Evolutionary conservation across 2,329 filamentous ascomycete species (phyloP).

Genomic region (Mariannaea sp.): DNA sequence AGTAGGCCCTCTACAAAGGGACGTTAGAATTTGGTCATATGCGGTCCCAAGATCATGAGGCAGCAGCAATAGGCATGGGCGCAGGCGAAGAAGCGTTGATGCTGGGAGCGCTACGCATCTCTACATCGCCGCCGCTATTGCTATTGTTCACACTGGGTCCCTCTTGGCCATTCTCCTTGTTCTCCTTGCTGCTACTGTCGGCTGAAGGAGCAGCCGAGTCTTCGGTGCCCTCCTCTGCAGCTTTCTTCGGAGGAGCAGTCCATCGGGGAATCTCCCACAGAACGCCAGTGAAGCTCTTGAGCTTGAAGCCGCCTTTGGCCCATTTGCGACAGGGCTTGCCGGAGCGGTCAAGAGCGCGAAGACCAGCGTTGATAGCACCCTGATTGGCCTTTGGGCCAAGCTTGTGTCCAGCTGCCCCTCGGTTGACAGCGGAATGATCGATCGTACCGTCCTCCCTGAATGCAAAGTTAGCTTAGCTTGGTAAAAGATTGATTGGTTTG

Average conservation of each 20-base stretch:
- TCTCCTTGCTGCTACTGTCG: constrained; percentile 65
- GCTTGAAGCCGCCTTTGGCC: constrained; percentile 77
- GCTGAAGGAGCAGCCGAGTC: constrained; percentile 53
- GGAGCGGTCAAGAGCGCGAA: constrained; percentile 89
- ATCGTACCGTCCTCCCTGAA: constrained; percentile 66
- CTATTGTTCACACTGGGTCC: constrained; percentile 54
- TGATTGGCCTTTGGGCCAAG: constrained; percentile 96
- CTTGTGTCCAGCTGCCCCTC: constrained; percentile 69
- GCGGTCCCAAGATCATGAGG: constrained; percentile 41
- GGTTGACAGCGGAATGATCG: constrained; percentile 58
- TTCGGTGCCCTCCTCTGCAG: constrained; percentile 52
- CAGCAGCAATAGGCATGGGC: constrained; percentile 53
- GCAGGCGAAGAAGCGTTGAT: constrained; percentile 58
- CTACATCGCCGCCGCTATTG: constrained; percentile 53
- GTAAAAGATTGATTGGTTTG: constrained; percentile 3
- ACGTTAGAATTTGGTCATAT: not conserved
- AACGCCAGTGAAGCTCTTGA: constrained; percentile 93
- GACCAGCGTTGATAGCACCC: constrained; percentile 94
- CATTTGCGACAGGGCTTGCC: constrained; percentile 93
- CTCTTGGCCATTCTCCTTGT: constrained; percentile 62
- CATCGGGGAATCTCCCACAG: constrained; percentile 82
- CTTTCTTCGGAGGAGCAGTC: constrained; percentile 70
- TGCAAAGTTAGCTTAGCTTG: constrained; percentile 37
- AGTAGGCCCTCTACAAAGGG: constrained; percentile 19
- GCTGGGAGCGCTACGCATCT: constrained; percentile 59